Evolutionary conservation across 139 green algal genomes (phyloP).

Genomic region (Ettlia oleoabundans): DNA sequence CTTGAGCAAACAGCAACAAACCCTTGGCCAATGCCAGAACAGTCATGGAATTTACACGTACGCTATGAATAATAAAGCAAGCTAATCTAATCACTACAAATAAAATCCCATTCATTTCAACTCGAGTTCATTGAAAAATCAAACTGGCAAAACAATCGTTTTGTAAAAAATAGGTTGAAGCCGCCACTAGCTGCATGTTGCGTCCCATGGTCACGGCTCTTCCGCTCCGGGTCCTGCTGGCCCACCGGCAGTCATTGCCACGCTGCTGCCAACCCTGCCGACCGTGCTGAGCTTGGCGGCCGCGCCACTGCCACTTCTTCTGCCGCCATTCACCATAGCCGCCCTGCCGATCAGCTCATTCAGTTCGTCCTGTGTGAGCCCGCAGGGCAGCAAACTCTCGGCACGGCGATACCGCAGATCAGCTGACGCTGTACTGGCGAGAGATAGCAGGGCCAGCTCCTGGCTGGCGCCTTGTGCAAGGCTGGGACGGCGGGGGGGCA

Average conservation of each 20-base stretch:
- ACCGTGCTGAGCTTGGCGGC: not conserved
- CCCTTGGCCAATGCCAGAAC: too few species aligned
- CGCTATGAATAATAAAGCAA: too few species aligned
- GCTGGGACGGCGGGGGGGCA: constrained; percentile 4
- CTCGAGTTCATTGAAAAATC: not conserved
- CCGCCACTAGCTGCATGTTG: not conserved
- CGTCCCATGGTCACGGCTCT: not conserved
- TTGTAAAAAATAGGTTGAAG: not conserved
- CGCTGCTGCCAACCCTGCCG: too few species aligned
- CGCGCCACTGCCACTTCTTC: not conserved
- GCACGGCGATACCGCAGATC: constrained; percentile 25
- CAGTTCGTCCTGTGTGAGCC: constrained; percentile 15
- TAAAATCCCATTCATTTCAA: too few species aligned
- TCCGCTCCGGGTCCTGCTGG: too few species aligned
- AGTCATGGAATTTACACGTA: too few species aligned
- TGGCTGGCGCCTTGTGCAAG: not conserved
- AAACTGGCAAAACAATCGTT: not conserved
- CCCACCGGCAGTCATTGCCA: too few species aligned
- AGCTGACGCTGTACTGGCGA: not conserved
- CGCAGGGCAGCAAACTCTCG: constrained; percentile 30
- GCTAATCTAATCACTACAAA: too few species aligned
- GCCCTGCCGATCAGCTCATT: not conserved
- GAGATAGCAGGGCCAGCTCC: constrained; percentile 7
- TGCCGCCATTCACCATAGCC: not conserved
- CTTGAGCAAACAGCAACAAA: too few species aligned